phyloP scores from a whole-genome alignment of 2,329 filamentous ascomycete genomes.

The Xylariaceae sp. region DNA sequence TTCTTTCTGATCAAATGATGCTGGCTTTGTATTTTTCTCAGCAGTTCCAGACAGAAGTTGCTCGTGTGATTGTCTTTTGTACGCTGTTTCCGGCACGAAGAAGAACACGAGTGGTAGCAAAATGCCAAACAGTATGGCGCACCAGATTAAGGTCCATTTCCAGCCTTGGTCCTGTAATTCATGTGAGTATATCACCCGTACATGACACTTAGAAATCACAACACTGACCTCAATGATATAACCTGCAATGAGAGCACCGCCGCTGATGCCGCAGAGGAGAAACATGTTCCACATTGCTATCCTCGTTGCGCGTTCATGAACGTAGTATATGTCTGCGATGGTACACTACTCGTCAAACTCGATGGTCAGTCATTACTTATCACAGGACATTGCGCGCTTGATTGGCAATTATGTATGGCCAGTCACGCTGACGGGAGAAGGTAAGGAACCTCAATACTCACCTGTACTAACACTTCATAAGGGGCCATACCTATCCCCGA shows the following conservation, averaged over 20 bases:
- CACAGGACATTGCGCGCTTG: too few species aligned
- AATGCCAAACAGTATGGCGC: constrained; percentile 40
- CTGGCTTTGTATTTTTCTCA: constrained; percentile 11
- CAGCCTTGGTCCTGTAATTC: constrained; percentile 30
- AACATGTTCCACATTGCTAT: constrained; percentile 39
- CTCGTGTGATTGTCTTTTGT: constrained; percentile 30
- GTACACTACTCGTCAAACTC: too few species aligned
- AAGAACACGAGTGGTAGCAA: constrained; percentile 40
- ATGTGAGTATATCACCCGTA: too few species aligned
- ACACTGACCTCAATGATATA: constrained; percentile 33
- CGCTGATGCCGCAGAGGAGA: constrained; percentile 35
- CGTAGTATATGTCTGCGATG: constrained; percentile 42
- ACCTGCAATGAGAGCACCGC: constrained; percentile 35
- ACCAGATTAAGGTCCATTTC: constrained; percentile 43
- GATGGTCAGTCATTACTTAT: too few species aligned
- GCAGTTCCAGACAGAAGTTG: constrained; percentile 9
- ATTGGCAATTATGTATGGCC: too few species aligned
- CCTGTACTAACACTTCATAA: constrained; percentile 49
- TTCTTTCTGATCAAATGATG: constrained; percentile 18
- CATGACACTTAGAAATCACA: too few species aligned
- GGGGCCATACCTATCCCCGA: constrained; percentile 46
- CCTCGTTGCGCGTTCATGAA: constrained; percentile 40
- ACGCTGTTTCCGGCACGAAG: constrained; percentile 48
- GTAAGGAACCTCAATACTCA: too few species aligned
- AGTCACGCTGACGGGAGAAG: too few species aligned